Conservation (phyloP, 305 asterid genomes). For the Fraxinus sp. region DNA sequence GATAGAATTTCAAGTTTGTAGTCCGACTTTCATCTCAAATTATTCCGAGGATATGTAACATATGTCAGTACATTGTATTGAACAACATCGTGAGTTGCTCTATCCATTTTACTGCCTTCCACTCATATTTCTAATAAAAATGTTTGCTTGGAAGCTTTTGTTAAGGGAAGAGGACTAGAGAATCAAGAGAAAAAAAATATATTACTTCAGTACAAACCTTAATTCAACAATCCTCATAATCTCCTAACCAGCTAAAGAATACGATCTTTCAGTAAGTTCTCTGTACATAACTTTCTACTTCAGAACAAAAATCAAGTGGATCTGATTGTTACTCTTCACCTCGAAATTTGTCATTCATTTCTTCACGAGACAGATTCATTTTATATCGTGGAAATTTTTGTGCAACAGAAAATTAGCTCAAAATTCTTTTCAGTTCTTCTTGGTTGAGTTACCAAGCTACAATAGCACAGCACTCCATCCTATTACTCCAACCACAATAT, state of each 20-base stretch:
- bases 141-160: neutral
- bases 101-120: neutral
- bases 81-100: neutral
- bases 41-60: neutral
- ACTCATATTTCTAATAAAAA: neutral
- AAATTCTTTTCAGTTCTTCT: conserved; percentile 9
- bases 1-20: neutral
- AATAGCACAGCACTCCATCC: conserved; percentile 34
- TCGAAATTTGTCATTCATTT: neutral
- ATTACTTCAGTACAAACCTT: neutral
- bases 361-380: neutral
- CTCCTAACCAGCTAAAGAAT: neutral
- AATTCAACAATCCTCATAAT: neutral
- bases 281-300: conserved; percentile 16
- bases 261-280: neutral
- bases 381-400: neutral
- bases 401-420: conserved; percentile 18
- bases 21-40: neutral
- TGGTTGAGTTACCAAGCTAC: conserved; percentile 25
- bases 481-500: conserved; percentile 29
- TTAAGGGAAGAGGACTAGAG: neutral
- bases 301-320: neutral
- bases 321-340: neutral
- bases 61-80: neutral
- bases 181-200: neutral